Base-by-base conservation (phyloP, 441 rosid genomes). In the Hura crepitans region DNA sequence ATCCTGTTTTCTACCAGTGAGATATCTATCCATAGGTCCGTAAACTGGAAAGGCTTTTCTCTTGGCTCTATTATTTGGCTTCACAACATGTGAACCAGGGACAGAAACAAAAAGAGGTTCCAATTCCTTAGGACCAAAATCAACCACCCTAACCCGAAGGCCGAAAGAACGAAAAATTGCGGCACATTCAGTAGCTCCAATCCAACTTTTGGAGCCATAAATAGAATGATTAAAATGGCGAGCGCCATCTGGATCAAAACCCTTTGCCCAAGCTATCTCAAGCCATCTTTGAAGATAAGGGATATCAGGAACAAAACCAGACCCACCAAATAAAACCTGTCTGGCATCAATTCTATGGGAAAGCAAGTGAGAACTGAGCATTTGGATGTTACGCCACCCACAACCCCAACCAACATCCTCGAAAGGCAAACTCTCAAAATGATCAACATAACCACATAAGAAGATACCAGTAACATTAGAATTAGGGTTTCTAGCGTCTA, bases 311-410 rank as follows among this genome's bases (percentile, higher is more conserved):
- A 92, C 92, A 73, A 88, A 88, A 50, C 77, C 81, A 51, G 81
- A 81, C 20, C 90, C 96, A 30, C 91, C 85, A 76, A 86, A 92
- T 73, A 89, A 77, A 47, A 77, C 58, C 49, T 80, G 72, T 65
- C 75, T 83, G 14, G 81, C 83, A 61, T 89, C 88, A 47, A 66
- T 69, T 72, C 91, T 82, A 62, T 57, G 78, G 46, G 73, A 65
- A 68, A 92, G 84, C 82, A 92, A 83, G 75, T 85, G 84, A 71
- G 97, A 92, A 68, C 81, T 69, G 23, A 88, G 86, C 90, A 92
- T 89, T 72, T 92, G 97, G 49, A 88, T 87, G 78, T 92, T 92
- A 57, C 85, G 84, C 93, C 96, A 89, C 33, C 94, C 97, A 37
- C 96, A 92, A 62, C 96, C 97, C 96, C 96, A 92, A 12, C 94